Conservation (phyloP, 2,329 filamentous ascomycete genomes). For the Uncinocarpus reesii region DNA sequence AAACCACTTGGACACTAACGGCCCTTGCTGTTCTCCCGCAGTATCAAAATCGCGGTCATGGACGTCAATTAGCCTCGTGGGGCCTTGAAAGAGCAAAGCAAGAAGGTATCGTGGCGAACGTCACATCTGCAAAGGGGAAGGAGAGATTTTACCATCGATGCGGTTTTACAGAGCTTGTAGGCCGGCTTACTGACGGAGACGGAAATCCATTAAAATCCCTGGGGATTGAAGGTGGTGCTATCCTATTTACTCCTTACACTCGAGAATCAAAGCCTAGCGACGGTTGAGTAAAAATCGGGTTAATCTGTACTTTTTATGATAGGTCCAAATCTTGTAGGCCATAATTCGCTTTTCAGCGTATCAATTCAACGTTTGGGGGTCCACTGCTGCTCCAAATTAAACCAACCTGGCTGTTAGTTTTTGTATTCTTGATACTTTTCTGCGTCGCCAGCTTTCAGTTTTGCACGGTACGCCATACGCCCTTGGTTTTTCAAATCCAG, state of each 20-base stretch:
- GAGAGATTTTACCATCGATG: conserved; percentile 12
- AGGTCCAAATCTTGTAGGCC: too few relatives aligned
- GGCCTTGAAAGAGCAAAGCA: neutral
- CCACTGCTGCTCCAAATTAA: too few relatives aligned
- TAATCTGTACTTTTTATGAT: too few relatives aligned
- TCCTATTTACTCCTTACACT: conserved; percentile 8
- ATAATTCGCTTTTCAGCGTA: too few relatives aligned
- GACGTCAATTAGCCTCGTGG: conserved; percentile 1
- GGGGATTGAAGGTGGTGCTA: conserved; percentile 8
- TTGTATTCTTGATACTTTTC: too few relatives aligned
- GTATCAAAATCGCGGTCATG: conserved; percentile 4
- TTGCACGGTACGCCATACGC: too few relatives aligned
- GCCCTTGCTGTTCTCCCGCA: conserved; percentile 8
- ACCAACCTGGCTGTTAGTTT: too few relatives aligned
- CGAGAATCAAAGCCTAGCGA: neutral
- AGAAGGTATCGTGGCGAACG: conserved; percentile 1
- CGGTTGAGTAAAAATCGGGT: neutral
- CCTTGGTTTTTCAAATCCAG: too few relatives aligned
- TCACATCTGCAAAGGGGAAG: conserved; percentile 9
- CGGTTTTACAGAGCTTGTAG: conserved; percentile 11
- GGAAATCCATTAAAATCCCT: conserved; percentile 8
- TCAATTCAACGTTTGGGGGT: too few relatives aligned
- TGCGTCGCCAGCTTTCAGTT: too few relatives aligned
- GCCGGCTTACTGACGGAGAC: conserved; percentile 11
- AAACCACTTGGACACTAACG: neutral